Percentiles rank a stretch among this genome's conserved stretches.
Conservation (phyloP, 2,329 filamentous ascomycete genomes). For the Monosporascus cannonballus region DNA sequence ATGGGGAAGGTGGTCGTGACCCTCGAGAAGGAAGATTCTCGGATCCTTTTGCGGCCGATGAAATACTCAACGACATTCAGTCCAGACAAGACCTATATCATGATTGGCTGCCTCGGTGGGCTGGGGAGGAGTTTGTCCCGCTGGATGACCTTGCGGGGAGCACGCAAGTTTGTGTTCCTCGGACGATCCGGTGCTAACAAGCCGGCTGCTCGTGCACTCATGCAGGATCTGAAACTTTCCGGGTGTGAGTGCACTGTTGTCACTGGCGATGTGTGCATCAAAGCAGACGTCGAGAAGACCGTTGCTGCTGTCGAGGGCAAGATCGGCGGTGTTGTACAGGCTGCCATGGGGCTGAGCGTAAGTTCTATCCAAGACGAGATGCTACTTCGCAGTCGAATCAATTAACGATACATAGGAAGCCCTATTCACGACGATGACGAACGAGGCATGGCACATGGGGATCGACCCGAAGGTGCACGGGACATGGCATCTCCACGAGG, state of each 20-base stretch:
- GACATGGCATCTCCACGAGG: conserved; percentile 11
- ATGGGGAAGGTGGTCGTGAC: not conserved
- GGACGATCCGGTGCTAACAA: conserved; percentile 12
- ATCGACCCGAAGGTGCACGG: conserved; percentile 12
- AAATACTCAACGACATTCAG: not conserved
- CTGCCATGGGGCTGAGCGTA: conserved; percentile 20
- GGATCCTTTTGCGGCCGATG: not conserved
- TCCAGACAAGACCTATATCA: not conserved
- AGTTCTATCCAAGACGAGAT: not conserved
- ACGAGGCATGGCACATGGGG: conserved; percentile 12
- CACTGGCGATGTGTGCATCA: conserved; percentile 10
- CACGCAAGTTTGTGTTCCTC: conserved; percentile 10
- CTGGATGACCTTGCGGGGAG: not conserved
- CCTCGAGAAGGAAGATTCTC: not conserved
- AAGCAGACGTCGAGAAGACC: conserved; percentile 6
- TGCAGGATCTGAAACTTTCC: conserved; percentile 8
- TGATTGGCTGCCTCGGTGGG: not conserved
- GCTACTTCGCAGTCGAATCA: not conserved
- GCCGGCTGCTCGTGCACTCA: not conserved
- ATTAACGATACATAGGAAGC: conserved; percentile 7
- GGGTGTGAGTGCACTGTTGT: conserved; percentile 14
- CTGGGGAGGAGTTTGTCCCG: not conserved
- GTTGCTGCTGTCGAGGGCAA: conserved; percentile 1
- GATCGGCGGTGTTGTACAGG: conserved; percentile 2
- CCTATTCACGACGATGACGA: conserved; percentile 10